Conservation (phyloP, 345 rosid genomes). For the Boechera stricta region DNA sequence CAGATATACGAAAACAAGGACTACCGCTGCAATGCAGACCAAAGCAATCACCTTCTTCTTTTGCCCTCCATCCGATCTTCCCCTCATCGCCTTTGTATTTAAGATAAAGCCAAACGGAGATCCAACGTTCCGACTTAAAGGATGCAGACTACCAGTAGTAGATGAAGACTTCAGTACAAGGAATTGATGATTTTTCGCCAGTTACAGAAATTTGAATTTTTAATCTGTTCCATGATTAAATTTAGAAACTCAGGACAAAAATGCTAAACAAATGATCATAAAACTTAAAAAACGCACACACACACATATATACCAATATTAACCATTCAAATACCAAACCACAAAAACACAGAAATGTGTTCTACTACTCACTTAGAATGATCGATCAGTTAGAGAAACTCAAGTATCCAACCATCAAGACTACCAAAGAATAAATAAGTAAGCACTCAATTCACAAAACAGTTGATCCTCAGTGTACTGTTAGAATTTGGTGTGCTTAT, state of each 20-base stretch:
- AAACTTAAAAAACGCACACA: no score
- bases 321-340: neutral
- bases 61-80: constrained; percentile 75
- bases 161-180: neutral
- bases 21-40: constrained; percentile 54
- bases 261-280: no score
- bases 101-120: constrained; percentile 25
- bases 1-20: constrained; percentile 70
- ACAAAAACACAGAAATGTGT: neutral
- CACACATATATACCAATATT: neutral
- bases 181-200: neutral
- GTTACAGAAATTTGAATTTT: neutral
- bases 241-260: neutral
- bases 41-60: constrained; percentile 71
- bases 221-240: constrained; percentile 6
- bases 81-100: constrained; percentile 60
- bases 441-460: neutral
- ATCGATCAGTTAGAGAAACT: neutral
- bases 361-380: neutral
- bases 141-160: neutral
- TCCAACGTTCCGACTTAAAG: constrained; percentile 6
- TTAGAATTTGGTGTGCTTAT: neutral
- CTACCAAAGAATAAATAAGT: neutral
- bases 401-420: neutral
- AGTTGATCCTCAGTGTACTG: neutral